Base-by-base conservation (phyloP, 1,284 basidiomycete genomes). In the Ceratobasidium sp. region DNA sequence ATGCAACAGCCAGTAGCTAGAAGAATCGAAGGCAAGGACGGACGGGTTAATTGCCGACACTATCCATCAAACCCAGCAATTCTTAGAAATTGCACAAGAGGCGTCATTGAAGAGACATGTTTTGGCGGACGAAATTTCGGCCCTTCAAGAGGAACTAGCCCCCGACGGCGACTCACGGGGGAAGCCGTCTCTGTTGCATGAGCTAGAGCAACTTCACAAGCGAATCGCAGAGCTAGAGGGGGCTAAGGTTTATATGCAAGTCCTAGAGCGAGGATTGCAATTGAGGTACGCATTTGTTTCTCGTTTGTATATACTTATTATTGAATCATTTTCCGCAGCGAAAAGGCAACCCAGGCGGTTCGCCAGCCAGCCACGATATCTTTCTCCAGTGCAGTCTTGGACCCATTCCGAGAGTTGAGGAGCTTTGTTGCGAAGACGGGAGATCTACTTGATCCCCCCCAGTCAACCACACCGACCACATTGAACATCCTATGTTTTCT, bases 101-200 rank as follows among this genome's bases (percentile, higher is more conserved):
- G 85, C 95, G 44, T 90, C 92, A 0, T 85, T 94, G n/a, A 84
- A 92, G 46, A 88, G 94, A 32, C 93, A 95, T 82, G 89, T 88
- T 68, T 85, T 97, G 77, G 87, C 91, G 77, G 90, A 96, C 84
- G 90, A 96, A 83, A 85, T 95, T 76, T 84, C 89, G 54, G 86
- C 90, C 81, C 85, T 97, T 77, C 88, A 90, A 65, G 84, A 89
- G 78, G 88, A 90, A 76, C 85, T 95, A n/a, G 84, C 90, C 56
- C 92, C 92, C 0, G 64, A 84, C 88, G 0, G 80, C 89, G 40
- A 51, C 7, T 86, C 85, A 25, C 86, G 85, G 51, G 86, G 87
- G 4, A 84, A 82, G 44, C 82, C 85, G 0, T 93, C 91, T 0
- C 84, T 95, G 13, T 85, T 97, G n/a, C 93, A 97, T 83, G 91